Conservation (phyloP, 2,329 filamentous ascomycete genomes). For the Aureobasidium musti region DNA sequence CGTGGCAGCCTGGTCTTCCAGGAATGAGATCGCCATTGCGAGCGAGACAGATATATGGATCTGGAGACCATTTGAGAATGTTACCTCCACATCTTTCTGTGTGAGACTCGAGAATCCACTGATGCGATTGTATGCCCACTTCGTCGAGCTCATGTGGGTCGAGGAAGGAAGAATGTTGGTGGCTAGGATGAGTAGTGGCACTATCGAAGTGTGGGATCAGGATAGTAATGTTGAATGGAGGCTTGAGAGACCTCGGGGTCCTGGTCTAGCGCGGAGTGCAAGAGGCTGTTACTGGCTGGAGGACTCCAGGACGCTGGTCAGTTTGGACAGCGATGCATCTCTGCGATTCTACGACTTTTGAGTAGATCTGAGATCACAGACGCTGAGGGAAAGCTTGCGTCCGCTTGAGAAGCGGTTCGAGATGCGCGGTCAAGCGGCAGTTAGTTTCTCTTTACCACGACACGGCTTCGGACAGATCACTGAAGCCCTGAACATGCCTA, state of each 20-base stretch:
- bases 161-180: conserved; percentile 15
- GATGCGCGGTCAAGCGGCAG: no score
- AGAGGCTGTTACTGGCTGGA: background rate
- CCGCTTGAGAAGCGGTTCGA: no score
- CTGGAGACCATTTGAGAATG: conserved; percentile 9
- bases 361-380: no score
- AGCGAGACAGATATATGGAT: background rate
- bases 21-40: conserved; percentile 4
- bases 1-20: conserved; percentile 6
- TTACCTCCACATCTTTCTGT: background rate
- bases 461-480: no score
- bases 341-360: conserved; percentile 6
- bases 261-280: background rate
- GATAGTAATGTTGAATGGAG: conserved; percentile 23
- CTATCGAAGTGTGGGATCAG: conserved; percentile 22
- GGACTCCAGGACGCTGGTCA: background rate
- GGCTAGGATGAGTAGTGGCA: background rate
- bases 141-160: background rate
- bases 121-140: background rate
- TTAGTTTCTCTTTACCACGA: no score
- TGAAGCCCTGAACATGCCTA: no score
- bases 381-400: no score
- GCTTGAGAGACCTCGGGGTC: background rate
- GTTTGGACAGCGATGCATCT: conserved; percentile 2
- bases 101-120: background rate